A percentile compares a stretch with the other conserved stretches of the same genome.
These are phyloP conservation scores for Rhododendron henanense DNA, from an alignment of 148 eudicot genomes.

Conservation along the genomic window DNA sequence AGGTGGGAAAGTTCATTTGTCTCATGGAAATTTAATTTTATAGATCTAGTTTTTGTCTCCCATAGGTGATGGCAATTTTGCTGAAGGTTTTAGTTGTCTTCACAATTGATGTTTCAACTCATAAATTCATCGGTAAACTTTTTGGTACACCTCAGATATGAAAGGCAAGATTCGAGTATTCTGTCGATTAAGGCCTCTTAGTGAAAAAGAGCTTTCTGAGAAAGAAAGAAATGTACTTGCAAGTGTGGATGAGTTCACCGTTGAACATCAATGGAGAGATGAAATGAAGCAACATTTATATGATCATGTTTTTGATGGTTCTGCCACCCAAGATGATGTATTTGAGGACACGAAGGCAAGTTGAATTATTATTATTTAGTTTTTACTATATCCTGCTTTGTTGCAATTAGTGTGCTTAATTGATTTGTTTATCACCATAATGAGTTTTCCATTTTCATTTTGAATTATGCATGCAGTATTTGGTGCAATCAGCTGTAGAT, in stretches of 20 bases:
- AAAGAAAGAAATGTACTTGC: constrained; percentile 53
- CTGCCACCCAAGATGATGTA: constrained; percentile 83
- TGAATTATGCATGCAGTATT: constrained; percentile 49
- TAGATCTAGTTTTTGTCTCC: neutral
- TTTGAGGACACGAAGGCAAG: constrained; percentile 94
- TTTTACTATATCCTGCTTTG: neutral
- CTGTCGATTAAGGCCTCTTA: constrained; percentile 83
- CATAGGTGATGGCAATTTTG: neutral
- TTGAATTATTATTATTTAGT: constrained; percentile 1
- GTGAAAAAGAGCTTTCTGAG: constrained; percentile 66
- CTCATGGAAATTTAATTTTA: neutral
- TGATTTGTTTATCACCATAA: neutral
- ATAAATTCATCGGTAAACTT: neutral
- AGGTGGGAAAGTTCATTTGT: constrained; percentile 35
- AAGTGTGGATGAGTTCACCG: constrained; percentile 80
- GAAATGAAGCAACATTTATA: constrained; percentile 84
- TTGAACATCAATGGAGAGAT: constrained; percentile 94
- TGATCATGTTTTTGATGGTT: constrained; percentile 88
- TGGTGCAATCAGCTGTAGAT: constrained; percentile 97
- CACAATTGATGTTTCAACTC: neutral
- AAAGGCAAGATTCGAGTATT: constrained; percentile 95
- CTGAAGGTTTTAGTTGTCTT: neutral
- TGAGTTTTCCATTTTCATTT: neutral
- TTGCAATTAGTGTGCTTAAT: neutral
- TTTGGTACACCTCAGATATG: constrained; percentile 53